Base-by-base conservation (phyloP, 768 basidiomycete species). In the Fomitopsis serialis region DNA sequence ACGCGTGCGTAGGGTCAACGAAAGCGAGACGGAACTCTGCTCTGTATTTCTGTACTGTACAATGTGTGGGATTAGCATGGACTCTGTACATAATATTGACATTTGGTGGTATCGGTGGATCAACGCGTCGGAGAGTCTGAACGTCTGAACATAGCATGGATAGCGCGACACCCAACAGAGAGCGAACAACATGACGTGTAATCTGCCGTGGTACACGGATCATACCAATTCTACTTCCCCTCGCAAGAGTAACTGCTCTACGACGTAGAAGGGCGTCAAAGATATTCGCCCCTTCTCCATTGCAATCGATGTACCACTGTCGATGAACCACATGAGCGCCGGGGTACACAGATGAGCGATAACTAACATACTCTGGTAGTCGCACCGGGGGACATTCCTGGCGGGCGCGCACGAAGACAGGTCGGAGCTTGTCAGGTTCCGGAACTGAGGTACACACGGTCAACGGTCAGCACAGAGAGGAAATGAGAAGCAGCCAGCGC, bases 221-320 rank as follows among this genome's bases (percentile, higher is more conserved):
- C 72, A 93, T 42, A 92, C 84, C 32, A 93, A 75, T 66, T 91
- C 87, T 5, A 85, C 85, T 63, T 87, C 83, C 49, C 85, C 89
- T 63, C 84, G 72, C 35, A 74, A 71, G 42, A 93, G 74, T 12
- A 92, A 77, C 34, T 88, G 78, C 60, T 93, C 87, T 5, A 93
- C 82, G 19, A 87, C 77, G 23, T 76, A 74, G 67, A 89, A 97
- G 21, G 85, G 87, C 17, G 88, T 77, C 17, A 96, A 64, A 40
- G 90, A 87, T 52, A 94, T 91, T 55, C 90, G 85, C 9, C 87
- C 91, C 61, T 86, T 87, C 48, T 80, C 75, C 77, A 96, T 82
- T 35, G 87, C 82, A 52, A 92, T 67, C 29, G 78, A 70, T 32
- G 82, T 78, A 24, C 91, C 91, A 55, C 94, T 87, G 61, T 24